Base-by-base conservation (phyloP, 495 filamentous ascomycete species). In the Trichocladium uniseriatum region DNA sequence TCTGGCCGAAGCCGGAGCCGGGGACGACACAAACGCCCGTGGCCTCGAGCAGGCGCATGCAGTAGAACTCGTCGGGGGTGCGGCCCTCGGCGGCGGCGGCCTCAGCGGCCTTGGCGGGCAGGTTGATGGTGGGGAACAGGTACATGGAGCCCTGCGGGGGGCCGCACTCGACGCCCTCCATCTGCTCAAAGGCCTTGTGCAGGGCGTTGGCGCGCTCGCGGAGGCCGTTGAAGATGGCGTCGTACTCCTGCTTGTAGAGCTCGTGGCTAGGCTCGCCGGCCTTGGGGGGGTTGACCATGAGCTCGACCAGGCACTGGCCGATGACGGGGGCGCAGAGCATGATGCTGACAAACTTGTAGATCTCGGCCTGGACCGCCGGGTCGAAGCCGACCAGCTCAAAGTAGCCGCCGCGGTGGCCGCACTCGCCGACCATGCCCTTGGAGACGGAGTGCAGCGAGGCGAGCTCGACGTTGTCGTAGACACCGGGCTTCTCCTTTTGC, bases 341-440 rank as follows among this genome's bases (percentile, higher is more conserved):
- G 69, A 98, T 97, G 58, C 84, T 90, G 56, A 96, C 83, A 64
- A 95, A 91, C 72, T 98, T 98, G 78, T 98, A 98, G 66, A 98
- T 89, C 75, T 97, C 85, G 44, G 82, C 89, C 50, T 82, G 80
- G 48, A 98, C 94, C 57, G 82, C 74, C 11, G 81, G 76, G 64
- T 92, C 82, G 67, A 98, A 97, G 49, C 85, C 85, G 46, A 86
- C 77, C 47, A 98, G 79, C 70, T 98, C 92, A 63, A 96, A 97
- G 73, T 92, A 98, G 41, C 92, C 92, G 53, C 89, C 94, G 35
- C 92, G 87, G 69, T 98, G 92, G 34, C 92, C 94, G 62, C 91
- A 97, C 71, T 97, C 91, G 58, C 91, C 91, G 10, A 96, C 86
- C 90, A 97, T 95, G 58, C 91, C 91, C 79, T 97, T 97, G 52